Evolutionary conservation across 148 eudicot species (phyloP).

Genomic region (Tetragonia tetragonoides): DNA sequence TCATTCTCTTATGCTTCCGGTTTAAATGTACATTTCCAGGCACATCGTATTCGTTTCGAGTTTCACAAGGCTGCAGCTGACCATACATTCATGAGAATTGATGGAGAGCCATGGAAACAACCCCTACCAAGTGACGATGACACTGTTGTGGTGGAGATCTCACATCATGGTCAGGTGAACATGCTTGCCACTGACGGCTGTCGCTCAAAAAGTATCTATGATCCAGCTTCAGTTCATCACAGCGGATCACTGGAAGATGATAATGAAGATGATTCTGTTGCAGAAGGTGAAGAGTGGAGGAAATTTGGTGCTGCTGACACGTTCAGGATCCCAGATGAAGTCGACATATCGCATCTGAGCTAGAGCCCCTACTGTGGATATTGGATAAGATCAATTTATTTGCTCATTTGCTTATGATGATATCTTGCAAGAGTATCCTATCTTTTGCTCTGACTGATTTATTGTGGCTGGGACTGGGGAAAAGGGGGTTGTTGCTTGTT

Average conservation of each 20-base stretch:
- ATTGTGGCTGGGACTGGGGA: too few relatives aligned
- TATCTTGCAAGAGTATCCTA: background rate
- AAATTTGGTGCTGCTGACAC: conserved; percentile 95
- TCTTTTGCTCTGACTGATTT: too few relatives aligned
- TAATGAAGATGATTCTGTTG: conserved; percentile 47
- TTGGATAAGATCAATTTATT: background rate
- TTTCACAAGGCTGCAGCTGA: conserved; percentile 75
- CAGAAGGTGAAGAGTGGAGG: conserved; percentile 58
- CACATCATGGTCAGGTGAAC: conserved; percentile 76
- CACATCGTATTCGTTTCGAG: conserved; percentile 67
- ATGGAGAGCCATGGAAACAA: conserved; percentile 98
- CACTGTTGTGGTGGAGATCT: conserved; percentile 75
- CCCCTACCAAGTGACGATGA: conserved; percentile 79
- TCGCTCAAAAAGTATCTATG: conserved; percentile 50
- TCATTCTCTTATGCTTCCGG: background rate
- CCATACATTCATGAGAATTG: conserved; percentile 84
- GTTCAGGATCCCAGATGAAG: conserved; percentile 70
- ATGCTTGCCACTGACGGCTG: conserved; percentile 77
- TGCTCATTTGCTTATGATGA: background rate
- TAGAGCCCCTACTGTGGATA: conserved; percentile 15
- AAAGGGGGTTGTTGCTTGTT: too few relatives aligned
- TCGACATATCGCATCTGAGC: conserved; percentile 72
- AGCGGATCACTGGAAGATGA: conserved; percentile 37
- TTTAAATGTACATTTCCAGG: conserved; percentile 31
- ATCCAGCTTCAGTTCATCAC: conserved; percentile 32